Base-by-base conservation (phyloP, 306 rosid species). In the Fragaria vesca region DNA sequence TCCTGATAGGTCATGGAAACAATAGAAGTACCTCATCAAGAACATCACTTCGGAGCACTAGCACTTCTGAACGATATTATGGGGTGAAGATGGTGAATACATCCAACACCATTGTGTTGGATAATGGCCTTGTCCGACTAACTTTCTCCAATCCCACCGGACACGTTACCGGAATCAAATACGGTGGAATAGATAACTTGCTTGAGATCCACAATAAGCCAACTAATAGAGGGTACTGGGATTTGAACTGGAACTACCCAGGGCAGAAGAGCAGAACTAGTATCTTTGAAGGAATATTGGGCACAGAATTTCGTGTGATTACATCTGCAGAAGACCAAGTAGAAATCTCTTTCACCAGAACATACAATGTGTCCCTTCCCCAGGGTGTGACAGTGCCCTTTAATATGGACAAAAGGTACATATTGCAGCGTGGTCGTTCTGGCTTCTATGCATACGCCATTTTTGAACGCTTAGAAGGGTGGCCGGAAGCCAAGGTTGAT, bases 201-300 rank as follows among this genome's bases (percentile, higher is more conserved):
- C 90, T 93, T 48, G 90, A 86, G 0, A 0, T 57, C 38, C 18
- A 21, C 2, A 85, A 84, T 40, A 5, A 40, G 0, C 28, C 18
- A 18, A 0, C 30, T 0, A 68, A 94, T 65, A 91, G 97, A 86
- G 98, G 97, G 94, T 93, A 91, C 72, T 80, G 86, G 51, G 96
- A 93, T 63, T 84, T 87, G 24, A 90, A 78, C 52, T 90, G 98
- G 96, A 90, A 85, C 72, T 43, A 52, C 18, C 87, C 80, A 7
- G 85, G 66, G 42, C 43, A 63, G 4, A 11, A 0, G 0, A 63
- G 20, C 11, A 38, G 42, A 38, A 38, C 42, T 38, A 54, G 78
- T 66, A 77, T 84, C 61, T 54, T 18, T 54, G 24, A 20, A 54
- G 90, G 98, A 76, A 13, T 83, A 11, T 0, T 43, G 0, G 96